These are phyloP conservation scores for Calonectria pseudoreteaudii DNA, from an alignment of 2,329 filamentous ascomycete genomes.

Conservation along the genomic window DNA sequence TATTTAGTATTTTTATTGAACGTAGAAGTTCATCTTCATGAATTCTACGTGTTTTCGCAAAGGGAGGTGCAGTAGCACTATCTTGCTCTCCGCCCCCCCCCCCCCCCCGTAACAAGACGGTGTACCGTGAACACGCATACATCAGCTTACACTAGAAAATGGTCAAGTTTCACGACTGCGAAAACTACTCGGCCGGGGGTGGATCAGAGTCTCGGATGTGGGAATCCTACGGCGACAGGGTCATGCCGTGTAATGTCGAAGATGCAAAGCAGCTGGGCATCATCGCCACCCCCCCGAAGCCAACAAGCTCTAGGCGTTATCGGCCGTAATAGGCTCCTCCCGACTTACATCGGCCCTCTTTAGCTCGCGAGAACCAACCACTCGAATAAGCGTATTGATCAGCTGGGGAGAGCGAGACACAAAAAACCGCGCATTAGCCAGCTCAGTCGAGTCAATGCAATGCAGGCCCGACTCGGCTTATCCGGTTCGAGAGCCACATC, in stretches of 20 bases:
- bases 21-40: background rate
- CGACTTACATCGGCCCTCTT: background rate
- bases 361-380: background rate
- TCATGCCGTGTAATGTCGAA: background rate
- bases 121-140: background rate
- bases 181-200: background rate
- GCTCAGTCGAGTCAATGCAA: constrained; percentile 3
- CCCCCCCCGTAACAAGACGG: background rate
- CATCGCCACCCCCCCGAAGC: background rate
- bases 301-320: background rate
- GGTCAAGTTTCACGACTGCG: background rate
- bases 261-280: background rate
- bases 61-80: background rate
- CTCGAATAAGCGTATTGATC: background rate
- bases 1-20: background rate
- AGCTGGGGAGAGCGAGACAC: background rate
- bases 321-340: background rate
- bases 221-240: background rate
- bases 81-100: background rate
- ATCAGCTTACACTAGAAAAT: background rate
- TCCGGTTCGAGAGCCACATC: background rate
- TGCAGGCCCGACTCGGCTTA: background rate
- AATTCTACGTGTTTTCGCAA: background rate
- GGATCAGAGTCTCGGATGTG: background rate
- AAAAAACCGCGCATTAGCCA: background rate